Evolutionary conservation across 192 early-diverging fungal species (phyloP), one percentile per base, ranked within the genome.

Genomic region (Backusella sp.): DNA sequence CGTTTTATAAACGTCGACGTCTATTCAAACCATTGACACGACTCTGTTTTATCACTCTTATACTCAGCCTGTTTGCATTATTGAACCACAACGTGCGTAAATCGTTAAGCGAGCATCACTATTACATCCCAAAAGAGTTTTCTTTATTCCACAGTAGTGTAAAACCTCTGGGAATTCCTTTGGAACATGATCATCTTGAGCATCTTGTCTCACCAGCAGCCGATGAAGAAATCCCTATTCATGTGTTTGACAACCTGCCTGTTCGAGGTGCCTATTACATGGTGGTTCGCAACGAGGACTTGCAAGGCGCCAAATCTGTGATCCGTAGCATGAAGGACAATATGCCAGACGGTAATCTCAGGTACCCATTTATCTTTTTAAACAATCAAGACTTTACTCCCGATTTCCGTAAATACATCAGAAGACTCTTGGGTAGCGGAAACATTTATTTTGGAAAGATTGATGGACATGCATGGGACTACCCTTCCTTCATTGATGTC

Each of bases 341-440:
- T 42, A 84, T 93, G n/a, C 93, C 93, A 76, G 93, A 93, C 77
- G 75, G 85, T 36, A 78, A 84, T 23, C 89, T 82, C 77, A 75
- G 79, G 8, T 94, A 94, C 72, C 92, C 92, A 0, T 94, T 90
- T 77, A 83, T 94, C 32, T 89, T 93, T 52, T 77, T 94, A 53
- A 94, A 92, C 84, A 88, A 93, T 68, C 88, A 82, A 35, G 82
- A 84, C n/a, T 93, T 93, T 70, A 84, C 88, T 1, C 82, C 86
- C 4, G 82, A 90, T 41, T 93, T 94, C 73, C 87, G 74, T 32
- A 52, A 67, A 17, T 77, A 52, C 32, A 74, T 72, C 15, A 36
- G 17, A 11, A 44, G 68, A 19, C 15, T 81, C 12, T 62, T 76
- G 1, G 36, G 23, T 28, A 66, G 42, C 12, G 28, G 44, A 2